These are phyloP conservation scores for Rhizophlyctis rosea DNA, from an alignment of 192 early-diverging fungal species.

Conservation along the genomic window DNA sequence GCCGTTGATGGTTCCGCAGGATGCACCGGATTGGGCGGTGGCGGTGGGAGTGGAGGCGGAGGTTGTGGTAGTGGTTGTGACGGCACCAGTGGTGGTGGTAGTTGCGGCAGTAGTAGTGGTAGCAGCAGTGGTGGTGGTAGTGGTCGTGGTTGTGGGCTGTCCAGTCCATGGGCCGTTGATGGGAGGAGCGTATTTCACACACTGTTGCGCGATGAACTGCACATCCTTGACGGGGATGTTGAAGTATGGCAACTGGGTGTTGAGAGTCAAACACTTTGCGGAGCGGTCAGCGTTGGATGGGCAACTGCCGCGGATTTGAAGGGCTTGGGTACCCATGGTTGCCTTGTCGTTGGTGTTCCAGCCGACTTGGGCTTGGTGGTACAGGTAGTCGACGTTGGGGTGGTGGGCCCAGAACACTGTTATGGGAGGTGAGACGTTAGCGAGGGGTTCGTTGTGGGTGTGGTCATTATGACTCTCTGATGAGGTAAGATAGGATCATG, in stretches of 20 bases:
- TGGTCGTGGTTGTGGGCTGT: neutral
- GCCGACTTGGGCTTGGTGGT: neutral
- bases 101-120: neutral
- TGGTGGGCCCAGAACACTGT: slow-evolving; percentile 1
- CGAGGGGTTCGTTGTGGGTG: too few species aligned
- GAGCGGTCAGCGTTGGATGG: neutral
- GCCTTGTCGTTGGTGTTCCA: neutral
- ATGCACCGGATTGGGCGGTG: neutral
- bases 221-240: neutral
- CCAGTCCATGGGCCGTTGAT: neutral
- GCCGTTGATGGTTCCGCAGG: neutral
- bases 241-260: neutral
- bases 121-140: neutral
- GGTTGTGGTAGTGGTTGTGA: neutral
- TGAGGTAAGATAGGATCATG: neutral
- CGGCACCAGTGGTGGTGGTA: neutral
- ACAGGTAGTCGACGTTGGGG: neutral
- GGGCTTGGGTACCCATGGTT: too few species aligned
- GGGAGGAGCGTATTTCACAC: neutral
- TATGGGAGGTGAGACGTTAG: neutral
- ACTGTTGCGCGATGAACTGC: neutral
- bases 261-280: neutral
- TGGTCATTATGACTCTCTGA: neutral
- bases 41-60: neutral
- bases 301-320: neutral